Evolutionary conservation across 75 land plant genomes (phyloP).

Genomic region (Adiantum capillusveneris): DNA sequence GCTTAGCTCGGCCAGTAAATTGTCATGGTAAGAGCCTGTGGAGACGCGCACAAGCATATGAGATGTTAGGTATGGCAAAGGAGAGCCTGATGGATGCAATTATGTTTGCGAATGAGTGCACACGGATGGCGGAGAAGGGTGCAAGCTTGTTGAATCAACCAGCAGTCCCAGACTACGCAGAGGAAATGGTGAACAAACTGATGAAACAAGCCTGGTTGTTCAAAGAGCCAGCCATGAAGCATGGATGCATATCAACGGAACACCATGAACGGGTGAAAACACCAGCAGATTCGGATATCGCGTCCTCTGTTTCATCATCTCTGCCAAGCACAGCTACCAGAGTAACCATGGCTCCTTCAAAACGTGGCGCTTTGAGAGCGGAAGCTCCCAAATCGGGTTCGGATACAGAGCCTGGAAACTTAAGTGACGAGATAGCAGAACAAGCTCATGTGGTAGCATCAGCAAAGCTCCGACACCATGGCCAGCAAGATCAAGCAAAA

Average conservation of each 20-base stretch:
- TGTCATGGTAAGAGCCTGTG: slow-evolving; percentile 60
- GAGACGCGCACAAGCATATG: slow-evolving; percentile 84
- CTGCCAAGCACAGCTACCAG: too few relatives aligned
- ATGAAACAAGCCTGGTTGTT: slow-evolving; percentile 62
- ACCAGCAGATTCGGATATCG: too few relatives aligned
- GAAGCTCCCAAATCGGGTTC: too few relatives aligned
- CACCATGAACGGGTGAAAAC: too few relatives aligned
- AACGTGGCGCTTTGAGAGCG: too few relatives aligned
- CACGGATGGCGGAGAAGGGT: not conserved
- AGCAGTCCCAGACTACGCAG: slow-evolving; percentile 38
- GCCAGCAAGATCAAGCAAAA: too few relatives aligned
- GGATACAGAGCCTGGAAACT: too few relatives aligned
- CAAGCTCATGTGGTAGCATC: too few relatives aligned
- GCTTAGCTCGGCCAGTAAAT: slow-evolving; percentile 37
- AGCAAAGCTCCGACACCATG: too few relatives aligned
- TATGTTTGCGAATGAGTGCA: slow-evolving; percentile 41
- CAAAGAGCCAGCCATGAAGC: slow-evolving; percentile 14
- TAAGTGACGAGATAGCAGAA: too few relatives aligned
- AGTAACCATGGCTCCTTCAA: too few relatives aligned
- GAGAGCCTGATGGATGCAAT: slow-evolving; percentile 73
- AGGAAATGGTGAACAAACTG: slow-evolving; percentile 56
- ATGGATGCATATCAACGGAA: not conserved
- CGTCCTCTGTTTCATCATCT: too few relatives aligned
- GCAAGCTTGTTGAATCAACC: not conserved
- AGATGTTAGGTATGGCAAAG: slow-evolving; percentile 52